Base-by-base conservation (phyloP, 768 basidiomycete species). In the Gyrodon lividus region DNA sequence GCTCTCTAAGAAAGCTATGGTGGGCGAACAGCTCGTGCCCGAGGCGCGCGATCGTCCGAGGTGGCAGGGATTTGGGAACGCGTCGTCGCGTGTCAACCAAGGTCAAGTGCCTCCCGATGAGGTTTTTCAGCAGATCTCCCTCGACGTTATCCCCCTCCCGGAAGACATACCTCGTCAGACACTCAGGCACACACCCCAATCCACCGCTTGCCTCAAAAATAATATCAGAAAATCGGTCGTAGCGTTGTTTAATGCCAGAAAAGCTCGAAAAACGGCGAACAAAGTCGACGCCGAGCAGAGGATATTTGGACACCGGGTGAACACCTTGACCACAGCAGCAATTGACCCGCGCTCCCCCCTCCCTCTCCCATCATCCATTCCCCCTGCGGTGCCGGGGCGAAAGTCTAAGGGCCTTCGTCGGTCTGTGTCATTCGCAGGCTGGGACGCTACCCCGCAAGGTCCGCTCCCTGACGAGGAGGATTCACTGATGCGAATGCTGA, bases 341-440 rank as follows among this genome's bases (percentile, higher is more conserved):
- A 57, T 60, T 43, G 63, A 57, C 1, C 60, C 60, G 1, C 42
- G 38, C 9, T 31, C 62, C 10, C 53, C 50, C 10, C 41, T 49
- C 7, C 23, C 41, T 17, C 44, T 7, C 4, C 50, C 46, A n/a
- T 28, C 24, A 22, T 10, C 3, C 16, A 5, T 38, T 7, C 20
- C 44, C 12, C 17, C 46, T 3, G 37, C 38, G 10, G n/a, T 39
- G 19, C 10, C 46, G 5, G 31, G 0, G 5, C 33, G 28, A 40
- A 34, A 16, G 12, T 46, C 58, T 4, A 52, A 38, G 19, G 28
- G 46, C 6, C 52, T 67, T 12, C 67, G 65, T 40, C 65, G 67
- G 28, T 67, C 66, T 4, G 58, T n/a, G 37, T 67, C 67, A 28
- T 60, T 55, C 12, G 57, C 58, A 14, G 62, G 57, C 5, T 54